phyloP scores from a whole-genome alignment of 192 early-diverging fungal species.

The Piromyces sp. region DNA sequence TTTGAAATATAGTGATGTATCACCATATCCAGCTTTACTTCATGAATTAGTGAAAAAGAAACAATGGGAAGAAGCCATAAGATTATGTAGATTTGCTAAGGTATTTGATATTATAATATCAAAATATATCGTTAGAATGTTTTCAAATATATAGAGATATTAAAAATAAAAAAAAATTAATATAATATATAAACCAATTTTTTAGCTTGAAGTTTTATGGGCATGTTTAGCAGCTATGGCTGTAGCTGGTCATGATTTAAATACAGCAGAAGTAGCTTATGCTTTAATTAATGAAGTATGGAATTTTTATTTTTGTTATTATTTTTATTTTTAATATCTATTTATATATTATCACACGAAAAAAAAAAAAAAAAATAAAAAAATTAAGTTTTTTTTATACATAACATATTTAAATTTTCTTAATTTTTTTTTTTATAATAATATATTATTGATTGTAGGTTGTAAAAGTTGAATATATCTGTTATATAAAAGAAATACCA shows the following conservation, averaged over 20 bases:
- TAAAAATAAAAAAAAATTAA: no score
- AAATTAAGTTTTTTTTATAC: no score
- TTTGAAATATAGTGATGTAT: constrained; percentile 23
- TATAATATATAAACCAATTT: no score
- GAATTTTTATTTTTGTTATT: no score
- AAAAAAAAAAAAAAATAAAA: no score
- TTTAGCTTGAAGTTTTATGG: constrained; percentile 33
- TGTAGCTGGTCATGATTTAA: constrained; percentile 28
- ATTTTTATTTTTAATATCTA: no score
- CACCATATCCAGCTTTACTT: constrained; percentile 25
- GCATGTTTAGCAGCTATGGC: constrained; percentile 39
- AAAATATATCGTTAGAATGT: no score
- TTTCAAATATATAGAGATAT: no score
- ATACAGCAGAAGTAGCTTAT: constrained; percentile 43
- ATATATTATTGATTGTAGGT: background rate
- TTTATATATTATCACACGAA: no score
- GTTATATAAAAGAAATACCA: constrained; percentile 30
- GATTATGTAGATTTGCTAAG: constrained; percentile 31
- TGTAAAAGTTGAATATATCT: constrained; percentile 37
- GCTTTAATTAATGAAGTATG: constrained; percentile 36
- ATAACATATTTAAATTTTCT: no score
- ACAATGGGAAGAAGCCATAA: constrained; percentile 43
- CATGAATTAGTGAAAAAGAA: constrained; percentile 33
- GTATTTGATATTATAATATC: constrained; percentile 3
- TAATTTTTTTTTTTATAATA: no score